Percentiles rank a stretch among this genome's conserved stretches.
Evolutionary conservation across 1,284 basidiomycete genomes (phyloP).

Genomic region (Tremellales sp.): DNA sequence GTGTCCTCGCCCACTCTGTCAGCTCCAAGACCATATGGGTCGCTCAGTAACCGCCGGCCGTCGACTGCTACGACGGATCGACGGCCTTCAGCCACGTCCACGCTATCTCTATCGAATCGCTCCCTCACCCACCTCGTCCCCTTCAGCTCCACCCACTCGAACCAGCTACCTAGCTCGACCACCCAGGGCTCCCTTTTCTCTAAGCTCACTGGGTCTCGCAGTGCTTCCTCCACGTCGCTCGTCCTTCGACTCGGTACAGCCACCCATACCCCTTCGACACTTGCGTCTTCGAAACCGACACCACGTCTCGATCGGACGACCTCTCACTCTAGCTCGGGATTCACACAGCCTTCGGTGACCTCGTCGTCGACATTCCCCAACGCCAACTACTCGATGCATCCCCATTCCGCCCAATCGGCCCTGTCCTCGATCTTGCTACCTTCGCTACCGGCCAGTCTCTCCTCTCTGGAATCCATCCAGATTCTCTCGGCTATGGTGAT

Average conservation of each 20-base stretch:
- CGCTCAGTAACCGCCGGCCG: too few relatives aligned
- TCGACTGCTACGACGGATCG: constrained; percentile 6
- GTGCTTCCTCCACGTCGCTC: constrained; percentile 5
- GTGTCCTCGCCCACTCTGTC: too few relatives aligned
- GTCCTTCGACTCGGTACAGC: constrained; percentile 1
- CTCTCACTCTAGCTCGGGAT: not conserved
- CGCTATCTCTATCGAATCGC: too few relatives aligned
- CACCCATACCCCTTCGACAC: not conserved
- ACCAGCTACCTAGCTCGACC: constrained; percentile 10
- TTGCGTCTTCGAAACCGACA: not conserved
- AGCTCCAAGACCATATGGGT: too few relatives aligned
- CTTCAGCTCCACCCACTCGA: constrained; percentile 9
- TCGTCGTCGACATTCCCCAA: too few relatives aligned
- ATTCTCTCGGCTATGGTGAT: constrained; percentile 28
- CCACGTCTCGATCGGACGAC: not conserved
- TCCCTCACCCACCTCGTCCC: constrained; percentile 8
- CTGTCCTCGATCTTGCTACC: constrained; percentile 26
- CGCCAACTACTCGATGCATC: not conserved
- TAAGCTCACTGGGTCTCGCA: too few relatives aligned
- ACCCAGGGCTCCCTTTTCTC: constrained; percentile 5
- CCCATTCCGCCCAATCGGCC: not conserved
- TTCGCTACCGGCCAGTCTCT: constrained; percentile 23
- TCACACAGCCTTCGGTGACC: too few relatives aligned
- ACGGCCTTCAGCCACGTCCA: constrained; percentile 9
- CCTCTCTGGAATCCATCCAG: constrained; percentile 26